Base-by-base conservation (phyloP, 257 asterid species). In the Capsicum rhomboideum region DNA sequence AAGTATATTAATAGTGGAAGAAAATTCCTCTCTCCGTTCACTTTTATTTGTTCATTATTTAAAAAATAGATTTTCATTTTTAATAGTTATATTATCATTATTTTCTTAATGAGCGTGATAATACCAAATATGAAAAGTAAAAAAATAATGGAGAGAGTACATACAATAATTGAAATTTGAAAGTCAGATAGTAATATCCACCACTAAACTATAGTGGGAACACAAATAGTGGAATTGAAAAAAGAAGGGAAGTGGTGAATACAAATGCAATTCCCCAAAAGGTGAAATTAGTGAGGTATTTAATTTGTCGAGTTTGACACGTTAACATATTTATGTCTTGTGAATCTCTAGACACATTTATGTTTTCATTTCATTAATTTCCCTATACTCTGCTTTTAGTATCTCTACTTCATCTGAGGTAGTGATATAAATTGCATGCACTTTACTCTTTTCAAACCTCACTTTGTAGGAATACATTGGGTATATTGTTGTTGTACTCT, bases 241-340 rank as follows among this genome's bases (percentile, higher is more conserved):
- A 71, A 4, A 11, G 55, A 42, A 71, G 75, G 55, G 55, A 71
- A 5, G 55, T 42, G 79, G 11, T 42, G 55, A 80, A 40, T 84
- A 83, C 85, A 59, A 80, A 69, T 84, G 87, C 87, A 72, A 74
- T 84, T 87, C 83, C 89, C 89, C 37, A 87, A 81, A 82, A 74
- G 34, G 34, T 72, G 81, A 80, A 83, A 79, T 80, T 86, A 86
- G 46, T 83, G 49, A 80, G 56, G 56, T 42, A 16, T 63, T 64
- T 63, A 28, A 64, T 64, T 74, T 84, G 81, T 84, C 82, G 7
- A 80, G 75, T 61, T 84, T 84, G 42, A 81, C 85, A 53, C 75
- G 42, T 80, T 83, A 56, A 64, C 42, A 75, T 18, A 11, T 21
- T 79, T 71, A 31, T 42, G 12, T 59, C 50, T 74, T 55, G 89